phyloP scores from a whole-genome alignment of 495 filamentous ascomycete species.

The Daldinia loculata region DNA sequence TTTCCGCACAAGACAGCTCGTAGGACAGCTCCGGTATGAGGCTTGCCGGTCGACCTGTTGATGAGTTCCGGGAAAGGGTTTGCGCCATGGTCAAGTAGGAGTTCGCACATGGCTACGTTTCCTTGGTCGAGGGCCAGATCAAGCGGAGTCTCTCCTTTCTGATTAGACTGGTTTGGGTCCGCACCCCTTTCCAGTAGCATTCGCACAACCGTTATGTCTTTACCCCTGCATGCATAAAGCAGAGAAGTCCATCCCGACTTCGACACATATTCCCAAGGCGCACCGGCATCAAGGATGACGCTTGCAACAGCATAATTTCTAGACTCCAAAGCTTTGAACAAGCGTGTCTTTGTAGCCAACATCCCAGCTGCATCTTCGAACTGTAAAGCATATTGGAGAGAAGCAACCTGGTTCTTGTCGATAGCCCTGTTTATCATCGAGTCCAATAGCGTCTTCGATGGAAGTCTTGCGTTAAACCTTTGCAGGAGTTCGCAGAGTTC shows the following conservation, averaged over 20 bases:
- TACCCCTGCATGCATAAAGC: neutral
- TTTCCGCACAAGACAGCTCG: neutral
- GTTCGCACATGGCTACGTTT: neutral
- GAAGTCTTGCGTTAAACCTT: neutral
- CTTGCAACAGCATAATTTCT: neutral
- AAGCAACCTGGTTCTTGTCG: neutral
- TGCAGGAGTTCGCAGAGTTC: neutral
- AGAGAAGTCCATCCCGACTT: slow-evolving; percentile 1
- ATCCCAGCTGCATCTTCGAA: neutral
- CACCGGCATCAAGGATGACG: slow-evolving; percentile 11
- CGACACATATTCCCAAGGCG: neutral
- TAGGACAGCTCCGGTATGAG: neutral
- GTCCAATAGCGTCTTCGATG: neutral
- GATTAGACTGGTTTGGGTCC: neutral
- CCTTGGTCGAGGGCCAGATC: neutral
- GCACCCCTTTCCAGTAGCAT: neutral
- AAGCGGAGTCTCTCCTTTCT: neutral
- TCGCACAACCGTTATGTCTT: neutral
- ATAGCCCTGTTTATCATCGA: slow-evolving; percentile 9
- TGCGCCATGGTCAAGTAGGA: slow-evolving; percentile 7
- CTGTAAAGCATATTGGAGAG: slow-evolving; percentile 3
- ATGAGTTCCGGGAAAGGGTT: neutral
- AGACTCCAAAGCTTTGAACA: neutral
- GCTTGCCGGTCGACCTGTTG: neutral
- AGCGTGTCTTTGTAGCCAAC: neutral